phyloP scores from a whole-genome alignment of 192 early-diverging fungal species.

The Geranomyces variabilis region DNA sequence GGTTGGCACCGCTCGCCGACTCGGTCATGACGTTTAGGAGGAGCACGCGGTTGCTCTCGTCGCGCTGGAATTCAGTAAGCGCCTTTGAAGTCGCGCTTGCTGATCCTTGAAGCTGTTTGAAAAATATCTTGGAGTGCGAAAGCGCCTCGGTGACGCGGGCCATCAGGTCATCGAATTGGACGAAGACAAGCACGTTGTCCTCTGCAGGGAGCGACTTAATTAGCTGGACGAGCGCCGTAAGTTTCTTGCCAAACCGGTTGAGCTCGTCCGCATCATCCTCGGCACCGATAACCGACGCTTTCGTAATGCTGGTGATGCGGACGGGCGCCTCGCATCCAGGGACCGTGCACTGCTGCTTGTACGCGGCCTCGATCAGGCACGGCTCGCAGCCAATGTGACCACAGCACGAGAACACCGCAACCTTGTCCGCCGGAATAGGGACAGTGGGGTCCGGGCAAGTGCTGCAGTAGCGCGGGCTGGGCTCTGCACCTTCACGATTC shows the following conservation, averaged over 20 bases:
- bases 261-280: constrained; percentile 28
- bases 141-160: constrained; percentile 42
- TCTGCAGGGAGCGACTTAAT: constrained; percentile 33
- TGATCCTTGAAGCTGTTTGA: constrained; percentile 45
- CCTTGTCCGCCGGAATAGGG: constrained; percentile 17
- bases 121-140: constrained; percentile 27
- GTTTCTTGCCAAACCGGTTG: constrained; percentile 38
- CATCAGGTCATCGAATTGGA: constrained; percentile 47
- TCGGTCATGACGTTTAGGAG: constrained; percentile 49
- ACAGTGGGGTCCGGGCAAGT: not conserved
- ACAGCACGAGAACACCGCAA: constrained; percentile 50
- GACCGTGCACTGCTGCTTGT: constrained; percentile 34
- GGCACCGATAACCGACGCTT: constrained; percentile 19
- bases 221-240: constrained; percentile 29
- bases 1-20: constrained; percentile 50
- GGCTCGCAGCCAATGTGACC: constrained; percentile 47
- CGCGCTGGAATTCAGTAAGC: constrained; percentile 42
- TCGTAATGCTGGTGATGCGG: constrained; percentile 42
- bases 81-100: constrained; percentile 26
- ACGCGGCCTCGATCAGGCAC: constrained; percentile 36
- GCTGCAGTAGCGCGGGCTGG: not conserved
- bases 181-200: constrained; percentile 50
- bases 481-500: not conserved
- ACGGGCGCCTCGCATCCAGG: constrained; percentile 39
- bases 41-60: constrained; percentile 31